A percentile compares a stretch with the other conserved stretches of the same genome.
Evolutionary conservation across 75 land plant genomes (phyloP).

Genomic region (Cunninghamia lanceolata): DNA sequence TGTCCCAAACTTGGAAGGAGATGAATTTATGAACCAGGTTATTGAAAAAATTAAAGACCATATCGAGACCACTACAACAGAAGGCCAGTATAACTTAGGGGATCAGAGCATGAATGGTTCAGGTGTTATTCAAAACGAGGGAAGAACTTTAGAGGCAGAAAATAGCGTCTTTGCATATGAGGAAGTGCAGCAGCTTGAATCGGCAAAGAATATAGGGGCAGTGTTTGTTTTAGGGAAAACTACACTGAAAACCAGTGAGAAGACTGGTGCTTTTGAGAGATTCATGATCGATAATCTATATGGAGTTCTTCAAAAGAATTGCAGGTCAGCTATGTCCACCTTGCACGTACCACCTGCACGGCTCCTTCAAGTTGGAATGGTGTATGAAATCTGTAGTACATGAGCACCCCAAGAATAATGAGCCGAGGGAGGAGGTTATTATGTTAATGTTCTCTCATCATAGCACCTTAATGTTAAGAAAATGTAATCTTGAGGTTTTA

Average conservation of each 20-base stretch:
- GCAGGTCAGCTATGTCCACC: no score
- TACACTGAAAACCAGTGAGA: slow-evolving; percentile 16
- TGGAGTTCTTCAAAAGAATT: slow-evolving; percentile 28
- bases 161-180: no score
- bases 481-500: no score
- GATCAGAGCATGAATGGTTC: not conserved
- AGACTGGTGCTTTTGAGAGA: slow-evolving; percentile 14
- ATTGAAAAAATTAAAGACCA: slow-evolving; percentile 13
- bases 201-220: slow-evolving; percentile 29
- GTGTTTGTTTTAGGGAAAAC: slow-evolving; percentile 46
- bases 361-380: slow-evolving; percentile 44
- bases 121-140: not conserved
- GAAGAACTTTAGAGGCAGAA: no score
- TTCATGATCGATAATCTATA: slow-evolving; percentile 27
- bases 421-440: not conserved
- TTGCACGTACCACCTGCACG: no score
- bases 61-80: not conserved
- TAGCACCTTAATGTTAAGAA: no score
- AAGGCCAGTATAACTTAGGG: no score
- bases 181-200: slow-evolving; percentile 26
- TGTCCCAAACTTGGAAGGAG: slow-evolving; percentile 21
- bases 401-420: not conserved
- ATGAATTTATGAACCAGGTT: slow-evolving; percentile 16
- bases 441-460: no score
- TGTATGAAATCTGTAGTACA: slow-evolving; percentile 25